Evolutionary conservation across 2,329 filamentous ascomycete genomes (phyloP).

Genomic region (Ambrosiella beaveri): DNA sequence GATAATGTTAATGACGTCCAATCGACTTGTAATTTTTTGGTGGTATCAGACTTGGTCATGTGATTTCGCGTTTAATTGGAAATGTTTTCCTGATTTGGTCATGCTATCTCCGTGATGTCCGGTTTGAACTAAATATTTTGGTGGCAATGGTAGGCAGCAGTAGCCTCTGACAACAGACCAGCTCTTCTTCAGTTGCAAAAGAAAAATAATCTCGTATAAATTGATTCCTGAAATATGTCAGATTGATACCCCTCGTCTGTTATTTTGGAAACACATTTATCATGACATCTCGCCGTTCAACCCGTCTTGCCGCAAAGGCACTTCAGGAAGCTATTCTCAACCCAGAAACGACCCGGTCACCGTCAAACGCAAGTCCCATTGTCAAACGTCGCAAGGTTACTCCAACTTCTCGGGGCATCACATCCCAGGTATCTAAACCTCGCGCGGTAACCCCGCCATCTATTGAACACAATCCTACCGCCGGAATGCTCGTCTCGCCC

Average conservation of each 20-base stretch:
- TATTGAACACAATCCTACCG: slow-evolving; percentile 41
- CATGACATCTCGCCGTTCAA: slow-evolving; percentile 4
- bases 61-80: neutral
- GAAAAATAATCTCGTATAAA: neutral
- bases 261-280: neutral
- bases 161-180: no score
- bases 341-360: neutral
- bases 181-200: neutral
- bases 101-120: no score
- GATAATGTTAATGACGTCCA: no score
- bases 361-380: neutral
- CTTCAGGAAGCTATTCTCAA: no score
- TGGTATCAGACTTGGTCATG: neutral
- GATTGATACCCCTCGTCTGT: neutral
- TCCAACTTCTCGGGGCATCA: neutral
- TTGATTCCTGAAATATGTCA: neutral
- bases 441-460: neutral
- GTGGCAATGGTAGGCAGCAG: no score
- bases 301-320: slow-evolving; percentile 4
- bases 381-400: neutral
- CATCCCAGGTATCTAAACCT: neutral
- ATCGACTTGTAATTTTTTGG: no score
- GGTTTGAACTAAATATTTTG: no score
- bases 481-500: slow-evolving; percentile 55
- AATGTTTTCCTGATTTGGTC: no score